These are phyloP conservation scores for Penicillium maclennaniae DNA, from an alignment of 495 filamentous ascomycete species.

Conservation along the genomic window DNA sequence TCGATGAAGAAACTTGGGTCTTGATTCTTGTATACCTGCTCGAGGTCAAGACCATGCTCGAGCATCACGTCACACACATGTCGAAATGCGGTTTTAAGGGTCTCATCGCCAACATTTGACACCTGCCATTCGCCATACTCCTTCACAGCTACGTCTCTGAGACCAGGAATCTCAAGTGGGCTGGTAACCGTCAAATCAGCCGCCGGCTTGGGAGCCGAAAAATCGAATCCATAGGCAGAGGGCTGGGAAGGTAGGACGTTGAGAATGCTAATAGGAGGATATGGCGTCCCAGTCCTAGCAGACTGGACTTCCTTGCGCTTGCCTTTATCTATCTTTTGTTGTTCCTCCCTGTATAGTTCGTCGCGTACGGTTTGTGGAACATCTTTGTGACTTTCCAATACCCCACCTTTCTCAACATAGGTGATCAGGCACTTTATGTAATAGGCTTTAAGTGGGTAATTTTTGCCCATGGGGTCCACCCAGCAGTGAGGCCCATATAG, in stretches of 20 bases:
- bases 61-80: constrained; percentile 16
- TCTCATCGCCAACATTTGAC: constrained; percentile 14
- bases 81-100: constrained; percentile 15
- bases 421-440: constrained; percentile 18
- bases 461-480: constrained; percentile 24
- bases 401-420: constrained; percentile 17
- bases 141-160: constrained; percentile 17
- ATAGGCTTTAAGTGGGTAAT: constrained; percentile 18
- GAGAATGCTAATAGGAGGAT: not conserved
- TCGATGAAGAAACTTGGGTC: constrained; percentile 21
- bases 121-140: constrained; percentile 22
- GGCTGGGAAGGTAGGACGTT: not conserved
- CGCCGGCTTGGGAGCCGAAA: not conserved
- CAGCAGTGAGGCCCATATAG: constrained; percentile 21
- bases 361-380: too few relatives aligned
- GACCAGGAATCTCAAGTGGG: constrained; percentile 6
- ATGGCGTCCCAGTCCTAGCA: too few relatives aligned
- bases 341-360: too few relatives aligned
- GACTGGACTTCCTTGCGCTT: too few relatives aligned
- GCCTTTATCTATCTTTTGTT: not conserved
- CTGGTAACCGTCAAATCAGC: not conserved
- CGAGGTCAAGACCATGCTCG: constrained; percentile 21
- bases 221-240: not conserved
- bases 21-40: constrained; percentile 25
- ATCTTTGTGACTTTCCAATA: not conserved